phyloP scores from a whole-genome alignment of 1,139 yeast species.

The Kodamaea anthophila region DNA sequence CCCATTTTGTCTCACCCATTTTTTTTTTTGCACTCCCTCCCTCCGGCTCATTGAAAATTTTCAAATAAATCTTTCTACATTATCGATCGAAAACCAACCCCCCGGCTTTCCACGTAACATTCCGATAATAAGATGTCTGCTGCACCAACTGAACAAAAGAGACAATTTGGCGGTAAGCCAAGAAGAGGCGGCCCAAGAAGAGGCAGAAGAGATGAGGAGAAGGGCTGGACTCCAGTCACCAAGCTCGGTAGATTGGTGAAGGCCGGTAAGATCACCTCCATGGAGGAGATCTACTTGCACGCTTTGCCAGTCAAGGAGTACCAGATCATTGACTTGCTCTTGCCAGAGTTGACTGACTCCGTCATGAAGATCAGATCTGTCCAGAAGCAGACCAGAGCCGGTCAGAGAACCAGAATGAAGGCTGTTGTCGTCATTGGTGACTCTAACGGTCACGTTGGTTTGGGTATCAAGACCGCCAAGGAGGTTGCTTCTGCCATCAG shows the following conservation, averaged over 20 bases:
- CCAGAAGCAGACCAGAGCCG: conserved; percentile 99
- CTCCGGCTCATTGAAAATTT: conserved; percentile 5
- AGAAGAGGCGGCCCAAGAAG: conserved; percentile 50
- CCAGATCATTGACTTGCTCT: conserved; percentile 96
- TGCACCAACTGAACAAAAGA: conserved; percentile 47
- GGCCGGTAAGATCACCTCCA: conserved; percentile 94
- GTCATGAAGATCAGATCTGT: conserved; percentile 99
- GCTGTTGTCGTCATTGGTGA: conserved; percentile 99
- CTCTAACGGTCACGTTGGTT: conserved; percentile 99
- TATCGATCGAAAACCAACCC: conserved; percentile 89
- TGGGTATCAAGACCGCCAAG: conserved; percentile 99
- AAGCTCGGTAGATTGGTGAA: conserved; percentile 99
- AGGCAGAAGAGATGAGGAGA: conserved; percentile 83
- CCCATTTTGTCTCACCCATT: background rate
- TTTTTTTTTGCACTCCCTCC: conserved; percentile 1
- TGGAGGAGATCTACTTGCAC: conserved; percentile 99
- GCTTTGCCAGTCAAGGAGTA: conserved; percentile 98
- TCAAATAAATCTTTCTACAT: conserved; percentile 12
- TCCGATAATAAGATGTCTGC: conserved; percentile 82
- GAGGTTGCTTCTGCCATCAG: conserved; percentile 99
- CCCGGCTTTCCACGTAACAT: conserved; percentile 90
- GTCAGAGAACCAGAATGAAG: conserved; percentile 99
- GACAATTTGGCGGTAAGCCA: conserved; percentile 60
- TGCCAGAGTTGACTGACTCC: conserved; percentile 95
- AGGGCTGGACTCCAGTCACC: conserved; percentile 99